Percentiles rank a stretch among this genome's conserved stretches.
Evolutionary conservation across 1,139 yeast species (phyloP).

Genomic region (Nakaseomyces delphensis): DNA sequence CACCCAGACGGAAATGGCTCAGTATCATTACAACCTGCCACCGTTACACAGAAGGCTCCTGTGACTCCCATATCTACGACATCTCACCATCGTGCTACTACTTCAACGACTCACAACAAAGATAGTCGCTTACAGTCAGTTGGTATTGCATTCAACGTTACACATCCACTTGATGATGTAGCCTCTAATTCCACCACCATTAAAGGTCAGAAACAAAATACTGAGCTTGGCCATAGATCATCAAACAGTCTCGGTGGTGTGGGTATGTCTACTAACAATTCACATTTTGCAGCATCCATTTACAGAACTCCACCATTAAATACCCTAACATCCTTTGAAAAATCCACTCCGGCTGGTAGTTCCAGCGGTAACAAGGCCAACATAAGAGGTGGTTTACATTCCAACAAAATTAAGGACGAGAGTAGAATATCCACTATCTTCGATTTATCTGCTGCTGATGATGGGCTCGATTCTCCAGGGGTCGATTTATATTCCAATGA

Average conservation of each 20-base stretch:
- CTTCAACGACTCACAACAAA: background rate
- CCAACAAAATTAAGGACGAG: background rate
- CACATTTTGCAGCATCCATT: background rate
- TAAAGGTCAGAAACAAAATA: background rate
- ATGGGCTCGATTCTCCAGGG: background rate
- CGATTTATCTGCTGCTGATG: constrained; percentile 3
- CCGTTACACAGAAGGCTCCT: background rate
- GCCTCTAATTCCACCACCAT: background rate
- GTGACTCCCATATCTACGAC: background rate
- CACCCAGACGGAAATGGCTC: background rate
- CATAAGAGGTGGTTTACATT: background rate
- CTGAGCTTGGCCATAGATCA: background rate
- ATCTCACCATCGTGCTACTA: background rate
- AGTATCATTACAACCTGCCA: background rate
- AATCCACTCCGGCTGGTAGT: background rate
- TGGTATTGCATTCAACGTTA: constrained; percentile 3
- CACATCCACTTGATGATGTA: background rate
- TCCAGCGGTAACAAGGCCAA: background rate
- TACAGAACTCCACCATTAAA: constrained; percentile 3
- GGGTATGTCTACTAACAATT: background rate
- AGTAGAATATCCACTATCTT: background rate
- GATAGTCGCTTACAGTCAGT: background rate
- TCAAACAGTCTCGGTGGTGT: constrained; percentile 3
- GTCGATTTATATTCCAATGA: constrained; percentile 15
- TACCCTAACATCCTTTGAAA: background rate